Base-by-base conservation (phyloP, 352 stramenopile species). In the Lagenidium giganteum region DNA sequence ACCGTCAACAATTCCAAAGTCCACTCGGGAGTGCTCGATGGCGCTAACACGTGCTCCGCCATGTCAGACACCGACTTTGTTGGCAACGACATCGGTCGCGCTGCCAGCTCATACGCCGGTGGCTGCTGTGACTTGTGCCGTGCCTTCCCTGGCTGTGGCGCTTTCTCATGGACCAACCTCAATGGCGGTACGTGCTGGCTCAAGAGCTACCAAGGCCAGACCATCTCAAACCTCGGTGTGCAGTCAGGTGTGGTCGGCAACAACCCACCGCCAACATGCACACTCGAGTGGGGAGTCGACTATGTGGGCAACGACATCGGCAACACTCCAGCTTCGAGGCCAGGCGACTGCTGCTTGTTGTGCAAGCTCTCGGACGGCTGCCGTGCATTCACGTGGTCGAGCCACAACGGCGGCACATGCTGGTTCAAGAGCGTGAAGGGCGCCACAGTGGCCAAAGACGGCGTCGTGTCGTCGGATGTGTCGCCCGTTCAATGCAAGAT, bases 111-210 rank as follows among this genome's bases (percentile, higher is more conserved):
- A 18, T n/a, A 53, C 11, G 18, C 41, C 0, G 18, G 25, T 5
- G n/a, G 20, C n/a, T 53, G 45, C 28, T 56, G 48, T 26, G 12
- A 4, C 3, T 14, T 38, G 5, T 56, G 48, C 34, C 16, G 37
- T 5, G 29, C 38, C 4, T 18, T 21, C 32, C 22, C 22, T 4
- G 52, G 46, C 13, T 61, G 52, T 35, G 17, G 21, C 8, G 42
- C 54, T 17, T 64, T 54, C 46, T 25, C 51, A 20, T 58, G 47
- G 51, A 54, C 17, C 33, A 54, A 49, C 23, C 40, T 54, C 40
- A 51, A 52, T 16, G 39, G 47, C 29, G 51, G 51, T n/a, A 66
- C 47, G 17, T 61, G 57, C 38, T 66, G 51, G 57, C 38, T 65
- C 24, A 65, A 65, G 51, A 60, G 41, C 24, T 24, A 22, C 33